A percentile compares a stretch with the other conserved stretches of the same genome.
Evolutionary conservation across 2,329 filamentous ascomycete species (phyloP).

Genomic region (Microascus cirrosus): DNA sequence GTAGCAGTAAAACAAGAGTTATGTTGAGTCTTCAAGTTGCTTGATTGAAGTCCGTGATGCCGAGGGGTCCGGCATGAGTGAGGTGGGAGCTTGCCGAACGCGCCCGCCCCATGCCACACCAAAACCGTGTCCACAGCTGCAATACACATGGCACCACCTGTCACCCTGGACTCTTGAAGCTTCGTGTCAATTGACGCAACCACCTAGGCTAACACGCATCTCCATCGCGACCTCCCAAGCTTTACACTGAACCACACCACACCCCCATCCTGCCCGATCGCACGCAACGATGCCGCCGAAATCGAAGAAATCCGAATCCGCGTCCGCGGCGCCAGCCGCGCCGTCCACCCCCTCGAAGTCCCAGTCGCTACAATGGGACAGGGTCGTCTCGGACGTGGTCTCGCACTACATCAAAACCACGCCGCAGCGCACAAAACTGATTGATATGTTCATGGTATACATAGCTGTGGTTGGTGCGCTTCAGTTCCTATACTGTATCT

Average conservation of each 20-base stretch:
- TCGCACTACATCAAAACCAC: slow-evolving; percentile 71
- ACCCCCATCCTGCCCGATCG: slow-evolving; percentile 1
- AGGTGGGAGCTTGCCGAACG: background rate
- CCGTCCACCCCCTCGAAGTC: slow-evolving; percentile 12
- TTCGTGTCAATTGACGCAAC: slow-evolving; percentile 19
- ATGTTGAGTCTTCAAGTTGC: background rate
- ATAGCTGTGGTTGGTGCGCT: slow-evolving; percentile 74
- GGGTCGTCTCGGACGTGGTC: slow-evolving; percentile 61
- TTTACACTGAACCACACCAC: slow-evolving; percentile 5
- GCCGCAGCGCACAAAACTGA: slow-evolving; percentile 80
- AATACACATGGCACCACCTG: background rate
- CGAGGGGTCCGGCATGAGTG: background rate
- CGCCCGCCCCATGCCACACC: background rate
- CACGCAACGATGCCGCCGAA: slow-evolving; percentile 36
- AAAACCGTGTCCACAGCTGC: background rate
- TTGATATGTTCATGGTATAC: slow-evolving; percentile 86
- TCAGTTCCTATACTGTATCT: slow-evolving; percentile 86
- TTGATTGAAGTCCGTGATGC: background rate
- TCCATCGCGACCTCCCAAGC: slow-evolving; percentile 4
- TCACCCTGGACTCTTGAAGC: slow-evolving; percentile 14
- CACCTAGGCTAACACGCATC: slow-evolving; percentile 8
- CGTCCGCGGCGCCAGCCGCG: slow-evolving; percentile 12
- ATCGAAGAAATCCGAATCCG: slow-evolving; percentile 25
- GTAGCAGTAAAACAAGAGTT: background rate
- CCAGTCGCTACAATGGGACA: slow-evolving; percentile 28